Evolutionary conservation across 2,329 filamentous ascomycete genomes (phyloP), one percentile per base, ranked within the genome.

Genomic region (Hypoxylon sp.): DNA sequence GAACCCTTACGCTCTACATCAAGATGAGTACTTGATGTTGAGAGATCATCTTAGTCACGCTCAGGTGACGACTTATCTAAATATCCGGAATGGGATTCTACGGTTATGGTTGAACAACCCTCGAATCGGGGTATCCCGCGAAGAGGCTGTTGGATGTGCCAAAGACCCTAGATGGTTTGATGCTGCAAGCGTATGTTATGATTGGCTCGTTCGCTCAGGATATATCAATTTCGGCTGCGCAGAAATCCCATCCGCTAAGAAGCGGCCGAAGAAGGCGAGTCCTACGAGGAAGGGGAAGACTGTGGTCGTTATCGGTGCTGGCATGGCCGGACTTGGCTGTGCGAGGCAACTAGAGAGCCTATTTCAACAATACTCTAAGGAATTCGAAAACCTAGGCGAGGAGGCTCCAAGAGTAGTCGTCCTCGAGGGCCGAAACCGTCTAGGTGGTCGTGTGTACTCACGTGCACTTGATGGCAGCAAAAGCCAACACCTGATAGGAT

Each of bases 141-240:
- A 94, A 76, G 93, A 97, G 78, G 96, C 96, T 5, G 87, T 95
- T 45, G 96, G 96, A 2, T 98, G 95, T 80, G 92, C 93, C 53
- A 92, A 89, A 79, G 93, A 97, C 73, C 84, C 86, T 56, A 89
- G 93, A 56, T 98, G 93, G 89, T 97, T 97, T 78, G 91, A 93
- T 64, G 87, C 95, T 46, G 94, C 96, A 8, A 92, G 89, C 69
- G 85, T 97, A 59, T 96, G 93, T 69, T 96, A 96, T 75, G 89
- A 97, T 77, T 99, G 95, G 95, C 86, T 99, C 16, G 84, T 94
- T 59, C 90, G 95, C 64, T 89, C 91, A 69, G 96, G 96, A 18
- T 97, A 97, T 77, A 97, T 99, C 81, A 99, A 99, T 78, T 97
- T 93, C 77, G 96, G 96, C 14, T 98, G 96, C 77, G 86, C 96